These are phyloP conservation scores for Syzygium jambos DNA, from an alignment of 345 rosid genomes.

Conservation along the genomic window DNA sequence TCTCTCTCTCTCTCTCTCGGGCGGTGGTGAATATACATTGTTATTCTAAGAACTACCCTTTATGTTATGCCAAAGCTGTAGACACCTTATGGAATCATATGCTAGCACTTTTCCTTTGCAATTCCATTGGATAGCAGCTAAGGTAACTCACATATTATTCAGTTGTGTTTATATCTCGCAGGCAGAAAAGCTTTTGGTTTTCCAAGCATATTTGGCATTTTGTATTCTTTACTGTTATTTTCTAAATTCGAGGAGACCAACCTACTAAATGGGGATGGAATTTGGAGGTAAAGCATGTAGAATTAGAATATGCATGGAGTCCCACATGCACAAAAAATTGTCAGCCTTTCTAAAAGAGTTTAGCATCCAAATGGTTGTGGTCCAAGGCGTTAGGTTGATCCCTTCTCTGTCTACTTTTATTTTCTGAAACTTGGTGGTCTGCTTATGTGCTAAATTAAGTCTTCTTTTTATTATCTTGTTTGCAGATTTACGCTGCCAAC, in stretches of 20 bases:
- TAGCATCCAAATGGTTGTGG: background rate
- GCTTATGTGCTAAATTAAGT: background rate
- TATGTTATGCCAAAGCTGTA: background rate
- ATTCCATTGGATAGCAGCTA: background rate
- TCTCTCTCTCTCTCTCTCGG: background rate
- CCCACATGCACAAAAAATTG: background rate
- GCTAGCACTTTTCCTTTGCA: background rate
- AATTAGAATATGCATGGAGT: background rate
- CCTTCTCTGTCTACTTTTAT: background rate
- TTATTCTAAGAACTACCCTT: background rate
- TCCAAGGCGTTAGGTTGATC: background rate
- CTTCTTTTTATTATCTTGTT: background rate
- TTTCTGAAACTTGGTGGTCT: background rate
- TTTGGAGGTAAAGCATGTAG: background rate
- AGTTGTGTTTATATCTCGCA: background rate
- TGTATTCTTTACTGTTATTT: background rate
- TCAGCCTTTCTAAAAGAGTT: background rate
- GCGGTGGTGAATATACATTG: slow-evolving; percentile 6
- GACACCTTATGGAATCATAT: background rate
- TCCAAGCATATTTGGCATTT: background rate
- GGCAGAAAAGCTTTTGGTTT: background rate
- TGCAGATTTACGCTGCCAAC: slow-evolving; percentile 5
- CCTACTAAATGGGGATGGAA: background rate
- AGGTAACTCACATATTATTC: background rate
- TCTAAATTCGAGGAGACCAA: background rate